Percentiles rank a stretch among this genome's conserved stretches.
Conservation (phyloP, 2,329 filamentous ascomycete genomes). For the Diaporthe sp. region DNA sequence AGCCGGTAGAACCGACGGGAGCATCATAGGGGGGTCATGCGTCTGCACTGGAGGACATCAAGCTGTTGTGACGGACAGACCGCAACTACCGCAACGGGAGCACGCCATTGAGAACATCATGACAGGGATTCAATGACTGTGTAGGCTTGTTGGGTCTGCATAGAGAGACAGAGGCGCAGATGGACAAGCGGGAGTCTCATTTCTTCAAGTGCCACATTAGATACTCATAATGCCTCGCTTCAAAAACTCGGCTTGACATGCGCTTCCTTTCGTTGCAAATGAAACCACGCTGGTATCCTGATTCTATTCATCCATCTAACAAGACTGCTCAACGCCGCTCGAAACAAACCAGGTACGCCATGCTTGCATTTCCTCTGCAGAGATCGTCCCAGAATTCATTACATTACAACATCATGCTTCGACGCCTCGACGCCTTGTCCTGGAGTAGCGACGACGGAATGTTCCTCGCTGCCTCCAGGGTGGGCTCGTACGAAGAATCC, state of each 20-base stretch:
- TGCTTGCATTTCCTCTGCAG: constrained; percentile 4
- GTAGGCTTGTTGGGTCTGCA: not conserved
- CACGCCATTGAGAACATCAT: not conserved
- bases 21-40: constrained; percentile 54
- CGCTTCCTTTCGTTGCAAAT: constrained; percentile 33
- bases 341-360: constrained; percentile 13
- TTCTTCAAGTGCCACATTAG: constrained; percentile 22
- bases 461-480: constrained; percentile 44
- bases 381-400: constrained; percentile 49
- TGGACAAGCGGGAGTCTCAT: not conserved
- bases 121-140: not conserved
- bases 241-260: constrained; percentile 12
- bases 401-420: constrained; percentile 68
- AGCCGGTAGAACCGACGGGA: constrained; percentile 73
- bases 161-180: not conserved
- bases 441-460: constrained; percentile 38
- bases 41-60: not conserved
- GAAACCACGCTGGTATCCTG: constrained; percentile 34
- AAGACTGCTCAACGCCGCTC: constrained; percentile 1
- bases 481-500: constrained; percentile 44
- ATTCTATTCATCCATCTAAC: not conserved
- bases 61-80: not conserved
- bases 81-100: not conserved
- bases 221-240: constrained; percentile 32
- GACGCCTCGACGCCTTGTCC: constrained; percentile 59